Percentiles rank a stretch among this genome's conserved stretches.
phyloP scores from a whole-genome alignment of 140 eudicot genomes.

The Erigeron philadelphicus region DNA sequence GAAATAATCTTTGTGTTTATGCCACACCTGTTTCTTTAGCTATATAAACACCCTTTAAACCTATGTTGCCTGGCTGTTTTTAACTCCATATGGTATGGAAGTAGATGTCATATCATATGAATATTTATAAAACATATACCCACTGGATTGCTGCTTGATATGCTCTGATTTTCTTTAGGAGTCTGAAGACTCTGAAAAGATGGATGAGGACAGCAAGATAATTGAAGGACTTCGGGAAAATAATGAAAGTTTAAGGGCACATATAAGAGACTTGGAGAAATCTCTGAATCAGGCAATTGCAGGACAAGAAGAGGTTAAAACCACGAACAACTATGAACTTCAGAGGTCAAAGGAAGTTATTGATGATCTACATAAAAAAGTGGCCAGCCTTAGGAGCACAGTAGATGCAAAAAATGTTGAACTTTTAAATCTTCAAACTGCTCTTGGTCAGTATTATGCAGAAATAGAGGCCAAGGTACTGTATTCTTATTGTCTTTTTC shows the following conservation, averaged over 20 bases:
- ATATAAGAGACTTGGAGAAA: slow-evolving; percentile 64
- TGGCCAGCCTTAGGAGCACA: slow-evolving; percentile 46
- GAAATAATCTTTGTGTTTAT: not conserved
- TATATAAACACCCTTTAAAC: not conserved
- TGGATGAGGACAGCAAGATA: slow-evolving; percentile 94
- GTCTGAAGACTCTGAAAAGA: slow-evolving; percentile 93
- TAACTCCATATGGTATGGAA: slow-evolving; percentile 1
- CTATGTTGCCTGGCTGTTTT: not conserved
- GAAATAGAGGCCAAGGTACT: slow-evolving; percentile 94
- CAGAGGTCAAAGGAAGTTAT: slow-evolving; percentile 68
- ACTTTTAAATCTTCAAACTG: slow-evolving; percentile 90
- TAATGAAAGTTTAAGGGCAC: slow-evolving; percentile 59
- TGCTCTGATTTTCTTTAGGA: slow-evolving; percentile 51
- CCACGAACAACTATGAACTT: slow-evolving; percentile 50
- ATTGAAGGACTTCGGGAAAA: slow-evolving; percentile 71
- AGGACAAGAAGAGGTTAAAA: slow-evolving; percentile 64
- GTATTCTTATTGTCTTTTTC: slow-evolving; percentile 1
- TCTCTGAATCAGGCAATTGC: slow-evolving; percentile 66
- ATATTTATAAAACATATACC: not conserved
- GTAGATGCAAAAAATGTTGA: slow-evolving; percentile 82
- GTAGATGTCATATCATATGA: not conserved
- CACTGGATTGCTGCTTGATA: slow-evolving; percentile 24
- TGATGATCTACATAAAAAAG: slow-evolving; percentile 62
- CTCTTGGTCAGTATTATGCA: slow-evolving; percentile 97
- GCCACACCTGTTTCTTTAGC: not conserved